Base-by-base conservation (phyloP, 2,329 filamentous ascomycete species). In the Thielaviopsis euricoi region DNA sequence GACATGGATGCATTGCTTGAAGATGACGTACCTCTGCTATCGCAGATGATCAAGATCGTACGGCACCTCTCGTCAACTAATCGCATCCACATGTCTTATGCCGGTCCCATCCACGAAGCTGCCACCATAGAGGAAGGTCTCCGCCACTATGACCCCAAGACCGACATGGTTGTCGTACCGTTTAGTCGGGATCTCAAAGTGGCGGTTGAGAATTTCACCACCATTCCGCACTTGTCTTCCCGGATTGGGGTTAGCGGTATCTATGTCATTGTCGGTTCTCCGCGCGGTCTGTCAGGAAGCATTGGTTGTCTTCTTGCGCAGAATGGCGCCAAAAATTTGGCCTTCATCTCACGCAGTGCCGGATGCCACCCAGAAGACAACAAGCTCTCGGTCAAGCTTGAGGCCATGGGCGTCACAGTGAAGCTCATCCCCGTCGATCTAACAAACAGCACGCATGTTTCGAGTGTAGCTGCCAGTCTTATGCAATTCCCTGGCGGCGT, bases 181-280 rank as follows among this genome's bases (percentile, higher is more conserved):
- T 56, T 61, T 0, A 59, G 54, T 2, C 51, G 53, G 5, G 67
- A 70, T 6, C 60, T 62, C 0, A 65, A 68, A 6, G 58, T 63
- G 9, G 58, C 61, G 15, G 58, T 62, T 1, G 7, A 48, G 3
- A n/a, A 62, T 37, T 43, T 46, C 1, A 60, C 50, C 64, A 33
- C 67, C 63, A 46, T 54, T 64, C 1, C 65, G 73, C 6, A 49
- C 59, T 1, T 66, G 71, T 3, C 63, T 60, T 5, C 63, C 75
- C 17, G 19, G 22, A 17, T 55, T 13, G 25, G 21, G 2, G 57
- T 63, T 1, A 65, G 71, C 6, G 70, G 67, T 0, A 76, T 77
- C 0, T 83, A 83, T 58, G 63, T 83, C 2, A 66, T 83, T 3
- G 71, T 73, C 3, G 81, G 81, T 17, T 78, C 79, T 0, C 70